Conservation (phyloP, 1,139 yeast species). For the Debaryomyces fabryi region DNA sequence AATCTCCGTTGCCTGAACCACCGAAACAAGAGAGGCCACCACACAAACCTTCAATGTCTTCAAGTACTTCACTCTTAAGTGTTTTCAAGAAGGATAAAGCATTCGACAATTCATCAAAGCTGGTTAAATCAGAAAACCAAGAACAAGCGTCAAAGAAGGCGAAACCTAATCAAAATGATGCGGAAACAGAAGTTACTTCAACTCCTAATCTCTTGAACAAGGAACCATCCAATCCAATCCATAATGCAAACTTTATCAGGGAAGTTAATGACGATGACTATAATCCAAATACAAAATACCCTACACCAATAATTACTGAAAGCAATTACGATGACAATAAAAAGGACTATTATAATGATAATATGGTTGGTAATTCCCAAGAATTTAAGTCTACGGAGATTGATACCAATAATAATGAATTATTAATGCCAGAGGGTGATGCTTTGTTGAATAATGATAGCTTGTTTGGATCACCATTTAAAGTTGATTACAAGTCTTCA, state of each 20-base stretch:
- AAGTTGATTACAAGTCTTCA: constrained; percentile 22
- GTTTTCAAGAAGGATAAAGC: constrained; percentile 30
- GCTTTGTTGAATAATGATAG: constrained; percentile 10
- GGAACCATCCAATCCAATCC: constrained; percentile 12
- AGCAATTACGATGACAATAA: constrained; percentile 16
- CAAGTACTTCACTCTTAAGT: constrained; percentile 17
- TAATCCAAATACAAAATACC: constrained; percentile 9
- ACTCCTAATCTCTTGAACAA: constrained; percentile 2
- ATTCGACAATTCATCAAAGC: constrained; percentile 19
- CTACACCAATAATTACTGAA: constrained; percentile 3
- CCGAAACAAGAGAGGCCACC: constrained; percentile 11
- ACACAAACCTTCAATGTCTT: constrained; percentile 1
- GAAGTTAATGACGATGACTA: constrained; percentile 36
- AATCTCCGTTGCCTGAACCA: constrained; percentile 16
- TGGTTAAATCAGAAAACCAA: constrained; percentile 5
- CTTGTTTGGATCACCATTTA: constrained; percentile 40
- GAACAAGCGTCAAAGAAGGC: constrained; percentile 9
- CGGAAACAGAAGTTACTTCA: neutral
- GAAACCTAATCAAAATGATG: constrained; percentile 1
- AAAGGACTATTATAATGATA: constrained; percentile 9
- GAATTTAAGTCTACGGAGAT: neutral
- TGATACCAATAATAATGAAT: neutral
- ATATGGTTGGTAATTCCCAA: neutral
- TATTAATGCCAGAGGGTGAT: constrained; percentile 10
- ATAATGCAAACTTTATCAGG: constrained; percentile 35